phyloP scores from a whole-genome alignment of 2,329 filamentous ascomycete genomes.

The Penicillium sp. region DNA sequence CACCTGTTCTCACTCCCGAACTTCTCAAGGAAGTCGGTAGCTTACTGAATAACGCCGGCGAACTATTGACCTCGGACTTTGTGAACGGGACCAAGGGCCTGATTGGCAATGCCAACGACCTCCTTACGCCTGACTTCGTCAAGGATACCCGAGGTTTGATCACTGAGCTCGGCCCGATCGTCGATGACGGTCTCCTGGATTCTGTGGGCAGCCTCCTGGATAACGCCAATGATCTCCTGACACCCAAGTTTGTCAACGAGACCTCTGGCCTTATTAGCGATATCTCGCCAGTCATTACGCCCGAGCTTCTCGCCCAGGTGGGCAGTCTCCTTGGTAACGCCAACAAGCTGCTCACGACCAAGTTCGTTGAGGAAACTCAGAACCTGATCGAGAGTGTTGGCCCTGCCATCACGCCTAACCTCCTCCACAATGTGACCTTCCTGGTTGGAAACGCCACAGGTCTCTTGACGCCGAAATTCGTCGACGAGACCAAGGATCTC shows the following conservation, averaged over 20 bases:
- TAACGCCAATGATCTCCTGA: constrained; percentile 29
- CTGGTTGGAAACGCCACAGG: constrained; percentile 38
- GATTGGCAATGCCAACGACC: constrained; percentile 31
- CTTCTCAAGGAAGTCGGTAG: constrained; percentile 30
- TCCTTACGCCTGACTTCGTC: constrained; percentile 34
- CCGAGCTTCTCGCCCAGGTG: constrained; percentile 29
- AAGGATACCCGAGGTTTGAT: constrained; percentile 24
- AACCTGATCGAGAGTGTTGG: constrained; percentile 27
- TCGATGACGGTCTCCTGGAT: constrained; percentile 5
- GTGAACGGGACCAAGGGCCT: constrained; percentile 33
- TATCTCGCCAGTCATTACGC: constrained; percentile 29
- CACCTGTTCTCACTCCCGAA: constrained; percentile 31
- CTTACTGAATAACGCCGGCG: constrained; percentile 34
- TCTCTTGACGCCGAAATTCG: constrained; percentile 37
- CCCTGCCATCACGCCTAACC: constrained; percentile 31
- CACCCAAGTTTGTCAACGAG: constrained; percentile 30
- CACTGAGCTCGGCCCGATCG: constrained; percentile 22
- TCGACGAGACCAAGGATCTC: constrained; percentile 34
- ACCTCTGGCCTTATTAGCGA: constrained; percentile 27
- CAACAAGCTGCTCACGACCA: constrained; percentile 31
- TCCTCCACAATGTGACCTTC: constrained; percentile 34
- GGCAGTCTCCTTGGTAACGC: constrained; percentile 30
- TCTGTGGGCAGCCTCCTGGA: constrained; percentile 21
- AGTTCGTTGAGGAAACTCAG: constrained; percentile 33
- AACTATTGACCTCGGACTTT: constrained; percentile 38